phyloP scores from a whole-genome alignment of 805 yeast genomes.

The Cyberlindnera mrakii region DNA sequence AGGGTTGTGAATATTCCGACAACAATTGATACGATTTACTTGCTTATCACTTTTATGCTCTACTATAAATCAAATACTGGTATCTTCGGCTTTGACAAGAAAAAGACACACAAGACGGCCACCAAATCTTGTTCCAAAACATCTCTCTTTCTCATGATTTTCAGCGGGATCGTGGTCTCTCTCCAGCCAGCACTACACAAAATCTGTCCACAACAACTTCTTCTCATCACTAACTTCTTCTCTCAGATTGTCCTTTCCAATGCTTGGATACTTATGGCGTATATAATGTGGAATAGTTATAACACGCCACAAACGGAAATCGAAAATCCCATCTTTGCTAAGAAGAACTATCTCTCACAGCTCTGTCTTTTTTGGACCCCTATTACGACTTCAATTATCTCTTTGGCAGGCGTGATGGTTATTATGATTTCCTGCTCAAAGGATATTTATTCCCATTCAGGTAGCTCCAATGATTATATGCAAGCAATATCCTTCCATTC shows the following conservation, averaged over 20 bases:
- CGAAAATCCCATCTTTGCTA: slow-evolving; percentile 9
- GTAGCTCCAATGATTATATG: no score
- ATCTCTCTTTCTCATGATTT: neutral
- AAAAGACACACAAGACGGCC: slow-evolving; percentile 1
- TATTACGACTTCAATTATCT: no score
- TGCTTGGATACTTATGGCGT: slow-evolving; percentile 17
- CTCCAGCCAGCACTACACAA: slow-evolving; percentile 8
- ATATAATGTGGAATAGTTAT: slow-evolving; percentile 11
- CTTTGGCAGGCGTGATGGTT: no score
- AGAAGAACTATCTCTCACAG: slow-evolving; percentile 6
- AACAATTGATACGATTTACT: neutral
- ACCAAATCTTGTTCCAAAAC: slow-evolving; percentile 2
- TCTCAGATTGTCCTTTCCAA: neutral
- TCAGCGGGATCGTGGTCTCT: neutral
- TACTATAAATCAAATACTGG: slow-evolving; percentile 12
- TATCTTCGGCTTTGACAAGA: slow-evolving; percentile 8
- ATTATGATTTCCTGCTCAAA: no score
- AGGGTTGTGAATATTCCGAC: slow-evolving; percentile 1
- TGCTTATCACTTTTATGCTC: no score
- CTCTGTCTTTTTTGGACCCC: neutral
- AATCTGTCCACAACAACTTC: slow-evolving; percentile 7
- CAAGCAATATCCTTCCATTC: no score
- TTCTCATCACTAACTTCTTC: no score
- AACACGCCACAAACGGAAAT: slow-evolving; percentile 9
- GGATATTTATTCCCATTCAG: no score